Evolutionary conservation across 2,329 filamentous ascomycete species (phyloP).

Genomic region (Cladophialophora immunda): DNA sequence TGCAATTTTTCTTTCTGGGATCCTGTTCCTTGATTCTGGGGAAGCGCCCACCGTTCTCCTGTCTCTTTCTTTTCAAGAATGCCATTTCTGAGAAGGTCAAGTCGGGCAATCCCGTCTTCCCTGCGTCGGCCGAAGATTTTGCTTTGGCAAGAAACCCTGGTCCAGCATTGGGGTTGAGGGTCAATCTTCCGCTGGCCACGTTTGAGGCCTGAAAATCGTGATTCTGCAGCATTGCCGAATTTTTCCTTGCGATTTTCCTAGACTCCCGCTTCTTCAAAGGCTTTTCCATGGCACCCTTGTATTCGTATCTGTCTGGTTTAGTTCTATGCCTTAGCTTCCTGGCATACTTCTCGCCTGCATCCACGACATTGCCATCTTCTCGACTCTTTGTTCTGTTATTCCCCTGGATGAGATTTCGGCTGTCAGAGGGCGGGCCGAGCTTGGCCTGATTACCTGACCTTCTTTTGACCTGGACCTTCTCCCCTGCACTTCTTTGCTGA

Average conservation of each 20-base stretch:
- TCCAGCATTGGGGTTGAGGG: constrained; percentile 31
- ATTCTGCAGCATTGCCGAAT: constrained; percentile 23
- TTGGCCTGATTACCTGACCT: neutral
- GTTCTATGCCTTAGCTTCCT: constrained; percentile 38
- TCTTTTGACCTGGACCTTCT: neutral
- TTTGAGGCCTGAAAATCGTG: constrained; percentile 40
- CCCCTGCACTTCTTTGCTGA: neutral
- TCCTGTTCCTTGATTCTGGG: neutral
- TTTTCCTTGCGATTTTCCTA: constrained; percentile 24
- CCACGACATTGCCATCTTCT: constrained; percentile 6
- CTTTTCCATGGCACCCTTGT: constrained; percentile 24
- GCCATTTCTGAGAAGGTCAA: constrained; percentile 41
- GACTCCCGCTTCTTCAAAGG: constrained; percentile 1
- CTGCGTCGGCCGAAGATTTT: constrained; percentile 29
- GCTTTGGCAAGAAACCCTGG: constrained; percentile 37
- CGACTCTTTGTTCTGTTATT: neutral
- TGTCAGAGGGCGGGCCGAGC: neutral
- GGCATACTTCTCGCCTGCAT: constrained; percentile 36
- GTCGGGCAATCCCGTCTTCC: constrained; percentile 36
- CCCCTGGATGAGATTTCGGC: neutral
- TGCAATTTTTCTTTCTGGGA: constrained; percentile 11
- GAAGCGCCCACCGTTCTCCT: neutral
- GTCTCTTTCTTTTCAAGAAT: constrained; percentile 36
- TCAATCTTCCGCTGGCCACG: constrained; percentile 36
- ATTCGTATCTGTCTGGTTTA: constrained; percentile 38